Percentiles rank a stretch among this genome's conserved stretches.
Evolutionary conservation across 2,329 filamentous ascomycete genomes (phyloP).

Genomic region (Xylariales sp.): DNA sequence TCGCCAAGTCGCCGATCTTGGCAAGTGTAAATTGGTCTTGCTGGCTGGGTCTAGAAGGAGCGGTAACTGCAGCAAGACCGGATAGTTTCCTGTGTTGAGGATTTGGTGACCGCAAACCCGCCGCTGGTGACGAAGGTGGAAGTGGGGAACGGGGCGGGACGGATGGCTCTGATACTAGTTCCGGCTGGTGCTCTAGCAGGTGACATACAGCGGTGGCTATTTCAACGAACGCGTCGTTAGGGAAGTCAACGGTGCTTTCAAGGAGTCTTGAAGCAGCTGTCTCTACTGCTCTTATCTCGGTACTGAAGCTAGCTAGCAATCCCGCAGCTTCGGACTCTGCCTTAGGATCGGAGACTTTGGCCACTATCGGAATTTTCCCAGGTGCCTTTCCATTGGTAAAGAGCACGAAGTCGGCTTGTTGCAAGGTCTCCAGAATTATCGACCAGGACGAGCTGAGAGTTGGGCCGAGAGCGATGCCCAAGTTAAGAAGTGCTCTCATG

Average conservation of each 20-base stretch:
- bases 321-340: slow-evolving; percentile 63
- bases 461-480: slow-evolving; percentile 93
- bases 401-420: slow-evolving; percentile 91
- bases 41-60: slow-evolving; percentile 64
- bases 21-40: slow-evolving; percentile 75
- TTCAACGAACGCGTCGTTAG: slow-evolving; percentile 81
- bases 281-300: slow-evolving; percentile 89
- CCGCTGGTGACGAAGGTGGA: slow-evolving; percentile 51
- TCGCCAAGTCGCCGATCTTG: slow-evolving; percentile 78
- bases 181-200: slow-evolving; percentile 65
- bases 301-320: slow-evolving; percentile 74
- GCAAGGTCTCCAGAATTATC: slow-evolving; percentile 90
- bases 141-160: slow-evolving; percentile 54
- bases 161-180: slow-evolving; percentile 47
- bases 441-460: slow-evolving; percentile 87
- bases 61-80: slow-evolving; percentile 60
- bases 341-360: slow-evolving; percentile 59
- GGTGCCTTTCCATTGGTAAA: slow-evolving; percentile 70
- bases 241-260: slow-evolving; percentile 92
- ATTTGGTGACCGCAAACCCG: slow-evolving; percentile 43
- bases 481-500: slow-evolving; percentile 88
- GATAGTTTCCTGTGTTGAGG: slow-evolving; percentile 59
- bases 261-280: slow-evolving; percentile 86
- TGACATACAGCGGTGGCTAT: slow-evolving; percentile 81
- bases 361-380: slow-evolving; percentile 62